Base-by-base conservation (phyloP, 148 eudicot genomes). In the Vaccinium vitisidaea region DNA sequence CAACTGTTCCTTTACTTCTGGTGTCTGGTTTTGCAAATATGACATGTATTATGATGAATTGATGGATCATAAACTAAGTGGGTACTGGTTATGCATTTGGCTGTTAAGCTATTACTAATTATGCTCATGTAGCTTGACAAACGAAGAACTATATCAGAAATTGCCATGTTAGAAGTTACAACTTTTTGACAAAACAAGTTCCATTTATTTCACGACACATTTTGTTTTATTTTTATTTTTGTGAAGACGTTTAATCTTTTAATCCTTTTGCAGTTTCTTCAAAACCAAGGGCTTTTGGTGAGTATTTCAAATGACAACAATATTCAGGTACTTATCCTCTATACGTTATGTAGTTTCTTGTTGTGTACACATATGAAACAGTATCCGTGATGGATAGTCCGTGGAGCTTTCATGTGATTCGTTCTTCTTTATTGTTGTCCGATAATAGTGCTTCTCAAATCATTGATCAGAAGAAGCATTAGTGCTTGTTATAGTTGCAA, bases 211-310 rank as follows among this genome's bases (percentile, higher is more conserved):
- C 79, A 55, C 0, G 23, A 80, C 18, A 55, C 25, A 39, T 59
- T 58, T 39, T 39, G 8, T 15, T 9, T 1, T 36, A 36, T 36
- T 36, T 36, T 36, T 36, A 36, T 21, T 1, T 79, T 58, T 18
- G 39, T 12, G 25, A 9, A 56, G 49, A 53, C 23, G 3, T 54
- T 67, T 54, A 36, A 39, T 75, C 6, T 53, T 2, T 79, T 69
- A 55, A 58, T 84, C 75, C 21, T 88, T 84, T 70, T 78, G 87
- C 93, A 93, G 96, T 93, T 93, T 86, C 87, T 93, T 87, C 88
- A 87, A 84, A 93, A 93, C 86, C 90, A 91, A 91, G 94, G 96
- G 18, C 88, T 87, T 80, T 81, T 93, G 88, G 89, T 93, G 79
- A 88, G 93, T 80, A 84, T 93, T 83, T 84, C 90, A 80, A 89